phyloP scores from a whole-genome alignment of 1,284 basidiomycete genomes.

The Garcileccinum viscosum region DNA sequence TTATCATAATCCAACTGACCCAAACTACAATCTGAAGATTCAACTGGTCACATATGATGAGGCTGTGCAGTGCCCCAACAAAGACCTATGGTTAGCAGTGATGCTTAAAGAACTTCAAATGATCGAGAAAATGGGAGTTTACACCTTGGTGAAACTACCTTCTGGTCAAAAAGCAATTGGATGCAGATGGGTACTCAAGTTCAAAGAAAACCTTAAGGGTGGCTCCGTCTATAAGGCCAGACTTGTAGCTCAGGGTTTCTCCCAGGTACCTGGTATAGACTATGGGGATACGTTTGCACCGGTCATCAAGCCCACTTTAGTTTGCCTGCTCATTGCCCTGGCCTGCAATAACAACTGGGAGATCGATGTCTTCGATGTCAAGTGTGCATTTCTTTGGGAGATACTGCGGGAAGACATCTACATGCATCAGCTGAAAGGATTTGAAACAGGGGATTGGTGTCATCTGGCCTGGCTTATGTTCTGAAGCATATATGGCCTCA shows the following conservation, averaged over 20 bases:
- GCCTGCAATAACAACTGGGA: constrained; percentile 4
- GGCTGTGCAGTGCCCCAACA: too few relatives aligned
- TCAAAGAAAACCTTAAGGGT: too few relatives aligned
- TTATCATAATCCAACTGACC: too few relatives aligned
- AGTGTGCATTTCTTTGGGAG: constrained; percentile 5
- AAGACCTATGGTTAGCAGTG: too few relatives aligned
- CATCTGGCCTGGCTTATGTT: not conserved
- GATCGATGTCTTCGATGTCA: constrained; percentile 2
- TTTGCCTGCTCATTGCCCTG: not conserved
- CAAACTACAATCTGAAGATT: too few relatives aligned
- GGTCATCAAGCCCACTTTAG: not conserved
- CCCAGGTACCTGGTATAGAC: not conserved
- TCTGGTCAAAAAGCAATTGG: too few relatives aligned
- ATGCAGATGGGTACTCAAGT: too few relatives aligned
- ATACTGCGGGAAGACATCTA: constrained; percentile 7
- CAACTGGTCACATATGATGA: too few relatives aligned
- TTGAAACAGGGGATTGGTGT: not conserved
- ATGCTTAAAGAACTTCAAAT: too few relatives aligned
- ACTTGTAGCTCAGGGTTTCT: constrained; percentile 2
- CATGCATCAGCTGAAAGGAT: constrained; percentile 8
- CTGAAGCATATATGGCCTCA: constrained; percentile 7
- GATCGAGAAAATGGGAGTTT: too few relatives aligned
- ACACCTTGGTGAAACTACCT: too few relatives aligned
- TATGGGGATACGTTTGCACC: constrained; percentile 4
- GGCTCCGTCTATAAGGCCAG: constrained; percentile 5